phyloP scores from a whole-genome alignment of 2,329 filamentous ascomycete genomes.

The Neocatenulostroma microsporum region DNA sequence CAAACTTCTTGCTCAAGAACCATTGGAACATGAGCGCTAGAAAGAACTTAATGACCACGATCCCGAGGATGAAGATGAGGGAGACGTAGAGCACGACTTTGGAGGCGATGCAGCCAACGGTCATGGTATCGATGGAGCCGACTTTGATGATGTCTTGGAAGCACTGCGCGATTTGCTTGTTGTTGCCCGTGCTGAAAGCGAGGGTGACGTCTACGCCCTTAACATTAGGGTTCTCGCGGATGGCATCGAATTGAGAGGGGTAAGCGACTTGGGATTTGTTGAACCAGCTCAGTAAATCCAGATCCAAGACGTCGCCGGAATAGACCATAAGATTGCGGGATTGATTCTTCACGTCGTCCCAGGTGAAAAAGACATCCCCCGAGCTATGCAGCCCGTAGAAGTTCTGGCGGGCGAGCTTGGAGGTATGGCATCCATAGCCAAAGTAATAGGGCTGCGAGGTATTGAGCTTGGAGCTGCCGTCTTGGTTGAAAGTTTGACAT shows the following conservation, averaged over 20 bases:
- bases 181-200: constrained; percentile 66
- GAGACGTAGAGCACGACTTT: constrained; percentile 95
- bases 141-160: constrained; percentile 93
- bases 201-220: constrained; percentile 84
- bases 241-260: constrained; percentile 68
- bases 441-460: constrained; percentile 64
- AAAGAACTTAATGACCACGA: constrained; percentile 79
- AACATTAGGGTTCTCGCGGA: constrained; percentile 63
- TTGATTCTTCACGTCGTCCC: constrained; percentile 84
- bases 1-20: constrained; percentile 85
- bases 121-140: constrained; percentile 89
- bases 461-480: constrained; percentile 76
- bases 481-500: constrained; percentile 84
- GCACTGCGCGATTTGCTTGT: constrained; percentile 79
- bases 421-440: constrained; percentile 86
- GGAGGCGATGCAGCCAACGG: constrained; percentile 93
- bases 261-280: constrained; percentile 70
- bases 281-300: constrained; percentile 85
- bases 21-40: constrained; percentile 90
- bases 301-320: constrained; percentile 84
- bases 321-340: constrained; percentile 90
- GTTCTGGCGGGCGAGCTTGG: constrained; percentile 54
- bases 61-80: constrained; percentile 80
- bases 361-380: constrained; percentile 92
- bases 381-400: constrained; percentile 66